Evolutionary conservation across 1,284 basidiomycete genomes (phyloP), one percentile per base, ranked within the genome.

Genomic region (Heterobasidion occidentale): DNA sequence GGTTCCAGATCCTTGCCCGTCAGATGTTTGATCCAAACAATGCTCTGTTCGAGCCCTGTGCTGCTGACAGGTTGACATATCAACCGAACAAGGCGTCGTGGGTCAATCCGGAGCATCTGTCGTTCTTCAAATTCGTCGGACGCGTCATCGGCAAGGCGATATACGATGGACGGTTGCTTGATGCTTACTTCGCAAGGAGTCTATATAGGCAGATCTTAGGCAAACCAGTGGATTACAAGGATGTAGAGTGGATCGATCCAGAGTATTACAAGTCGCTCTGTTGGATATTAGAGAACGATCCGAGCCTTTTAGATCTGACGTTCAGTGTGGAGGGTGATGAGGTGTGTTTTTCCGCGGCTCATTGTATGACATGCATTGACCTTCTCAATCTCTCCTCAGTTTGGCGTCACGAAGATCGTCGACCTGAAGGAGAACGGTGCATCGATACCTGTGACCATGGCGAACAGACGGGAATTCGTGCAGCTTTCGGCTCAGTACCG

Each of bases 11-110:
- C 55, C 83, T 99, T 19, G 95, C 96, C 1, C 83, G 94, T 55
- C 95, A 98, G 70, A 99, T 99, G 90, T 98, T 99, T 74, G 94
- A 99, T 69, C 95, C 97, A n/a, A 93, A 97, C 73, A 98, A 99
- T 65, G 94, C 94, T 7, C 80, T 99, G 19, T 99, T 99, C 81
- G 93, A 98, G 68, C 96, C 96, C 9, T 98, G 94, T 67, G 93
- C 94, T 0, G 94, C 94, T 6, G 94, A 98, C 70, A 84, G 86
- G 63, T 81, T 92, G 58, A 98, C 94, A 2, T 98, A 98, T 69
- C 94, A 98, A 70, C 95, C 96, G 6, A 97, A 98, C 76, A 93
- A 95, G 65, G 89, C 93, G 60, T 98, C 94, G 1, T 88, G 86
- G 78, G 86, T 94, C 66, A 98, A 98, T 68, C 90, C 90, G 5